Evolutionary conservation across 257 asterid species (phyloP).

Genomic region (Leptodermis oblonga): DNA sequence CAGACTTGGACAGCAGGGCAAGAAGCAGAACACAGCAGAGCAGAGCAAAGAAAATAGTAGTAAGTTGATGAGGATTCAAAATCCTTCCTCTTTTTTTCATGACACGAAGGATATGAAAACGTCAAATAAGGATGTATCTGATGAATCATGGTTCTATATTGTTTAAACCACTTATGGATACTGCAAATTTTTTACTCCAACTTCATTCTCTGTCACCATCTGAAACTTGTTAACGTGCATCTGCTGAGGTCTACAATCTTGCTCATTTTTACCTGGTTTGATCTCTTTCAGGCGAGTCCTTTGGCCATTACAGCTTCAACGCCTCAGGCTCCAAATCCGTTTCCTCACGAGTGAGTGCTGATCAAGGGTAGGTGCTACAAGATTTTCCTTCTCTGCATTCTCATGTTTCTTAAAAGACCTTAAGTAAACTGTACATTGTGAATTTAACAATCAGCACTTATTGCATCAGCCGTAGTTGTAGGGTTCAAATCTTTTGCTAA

Average conservation of each 20-base stretch:
- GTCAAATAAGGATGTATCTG: too few relatives aligned
- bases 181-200: too few relatives aligned
- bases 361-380: constrained; percentile 41
- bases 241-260: not conserved
- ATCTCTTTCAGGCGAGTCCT: constrained; percentile 39
- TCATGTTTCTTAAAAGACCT: not conserved
- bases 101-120: not conserved
- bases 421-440: not conserved
- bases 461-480: not conserved
- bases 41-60: constrained; percentile 46
- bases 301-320: constrained; percentile 43
- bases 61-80: constrained; percentile 20
- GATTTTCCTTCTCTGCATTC: too few relatives aligned
- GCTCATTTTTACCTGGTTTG: not conserved
- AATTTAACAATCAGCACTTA: not conserved
- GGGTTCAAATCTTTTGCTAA: not conserved
- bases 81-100: not conserved
- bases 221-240: not conserved
- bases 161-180: not conserved
- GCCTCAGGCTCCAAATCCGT: constrained; percentile 37
- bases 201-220: not conserved
- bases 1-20: constrained; percentile 75
- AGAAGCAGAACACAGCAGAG: constrained; percentile 39
- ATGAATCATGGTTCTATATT: not conserved
- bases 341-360: constrained; percentile 51